Evolutionary conservation across 805 yeast species (phyloP), one percentile per base, ranked within the genome.

Genomic region (Saturnispora besseyi): DNA sequence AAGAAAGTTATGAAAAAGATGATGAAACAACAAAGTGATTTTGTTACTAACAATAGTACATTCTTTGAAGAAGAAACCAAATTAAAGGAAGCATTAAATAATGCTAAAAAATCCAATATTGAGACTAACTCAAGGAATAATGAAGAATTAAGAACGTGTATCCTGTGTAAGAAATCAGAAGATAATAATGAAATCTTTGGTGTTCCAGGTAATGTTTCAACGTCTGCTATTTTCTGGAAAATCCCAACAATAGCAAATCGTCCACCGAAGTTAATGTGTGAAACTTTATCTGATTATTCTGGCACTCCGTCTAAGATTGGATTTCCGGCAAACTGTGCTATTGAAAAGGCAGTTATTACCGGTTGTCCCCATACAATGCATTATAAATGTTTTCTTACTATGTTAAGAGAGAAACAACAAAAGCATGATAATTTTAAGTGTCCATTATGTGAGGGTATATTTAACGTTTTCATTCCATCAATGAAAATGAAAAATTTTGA

Each of bases 1-100:
- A 76, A 75, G 41, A 82, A 75, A 56, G 72, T 84, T 9, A 60
- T 83, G 72, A 75, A 73, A 28, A 82, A 77, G 58, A 79, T 85
- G 71, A 76, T 78, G 22, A 81, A 73, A 50, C 81, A 77, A 55
- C 69, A 79, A 49, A 61, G 65, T 24, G 62, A 65, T 41, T 78
- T 78, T 48, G 61, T 74, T 54, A 65, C 59, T 31, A 64, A 71
- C 24, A 74, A 76, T 52, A 59, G 66, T 43, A 62, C 45, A 3
- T 58, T 50, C 42, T 58, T 65, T 32, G 52, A 46, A 44, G 41
- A 42, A 37, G 21, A 48, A 28, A 34, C 41, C 43, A n/a, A 58
- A 50, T 38, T 31, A 37, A 18, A 34, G 10, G 15, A 30, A 22
- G 26, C 41, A 29, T 28, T 18, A 10, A 44, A 18, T 18, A 11